Evolutionary conservation across 2,329 filamentous ascomycete genomes (phyloP), one percentile per base, ranked within the genome.

Genomic region (Fusarium paranaense): DNA sequence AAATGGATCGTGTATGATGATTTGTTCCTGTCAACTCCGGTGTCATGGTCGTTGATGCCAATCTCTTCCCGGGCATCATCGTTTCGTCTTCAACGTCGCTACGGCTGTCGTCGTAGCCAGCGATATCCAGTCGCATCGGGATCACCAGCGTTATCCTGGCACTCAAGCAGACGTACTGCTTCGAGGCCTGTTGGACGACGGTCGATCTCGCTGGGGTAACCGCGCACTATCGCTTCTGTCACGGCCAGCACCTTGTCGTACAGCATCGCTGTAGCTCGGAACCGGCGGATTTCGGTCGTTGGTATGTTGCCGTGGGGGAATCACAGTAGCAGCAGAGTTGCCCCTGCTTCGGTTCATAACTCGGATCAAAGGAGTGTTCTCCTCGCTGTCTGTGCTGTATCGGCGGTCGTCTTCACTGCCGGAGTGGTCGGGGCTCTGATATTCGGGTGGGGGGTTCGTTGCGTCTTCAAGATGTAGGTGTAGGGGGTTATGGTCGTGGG

Each of bases 181-280:
- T 37, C 73, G 71, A 64, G 73, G 70, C 33, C 73, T 58, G 40
- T 57, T 76, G 16, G 71, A 74, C 11, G 62, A 27, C 9, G 66
- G 68, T 40, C 61, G 62, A 20, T 69, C 63, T 14, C 74, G 77
- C 18, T 64, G 69, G n/a, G 72, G 73, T 7, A 77, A 68, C 20
- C 69, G 78, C 6, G 72, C 72, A 62, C 76, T 79, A 47, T 76
- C 70, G 33, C 72, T 76, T 37, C 79, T 69, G 11, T 79, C 72
- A 35, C 73, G 70, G 27, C 81, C 77, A 32, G 81, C 81, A 13
- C 88, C 88, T 74, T 90, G 87, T 65, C 85, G 84, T 47, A 95
- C 87, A 2, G 94, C 94, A 69, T 94, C 94, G 81, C 91, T 94
- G 80, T 97, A 97, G 78, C 90, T 95, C 3, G 94, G 94, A 72